Base-by-base conservation (phyloP, 257 asterid species). In the Cinchona pubescens region DNA sequence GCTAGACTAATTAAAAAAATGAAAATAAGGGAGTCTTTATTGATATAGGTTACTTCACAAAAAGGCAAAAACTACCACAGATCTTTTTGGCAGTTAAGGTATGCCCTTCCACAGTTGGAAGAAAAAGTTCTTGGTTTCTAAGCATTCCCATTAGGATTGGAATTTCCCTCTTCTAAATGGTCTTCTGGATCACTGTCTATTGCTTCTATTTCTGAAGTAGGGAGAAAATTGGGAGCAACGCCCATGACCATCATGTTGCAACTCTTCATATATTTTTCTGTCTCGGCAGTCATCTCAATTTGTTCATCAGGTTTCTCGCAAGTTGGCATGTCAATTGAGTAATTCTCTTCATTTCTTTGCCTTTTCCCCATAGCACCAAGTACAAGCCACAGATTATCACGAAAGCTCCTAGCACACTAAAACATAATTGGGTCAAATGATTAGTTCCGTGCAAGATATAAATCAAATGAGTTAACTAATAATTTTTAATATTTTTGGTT, bases 291-390 rank as follows among this genome's bases (percentile, higher is more conserved):
- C 32, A 53, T 29, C 29, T 67, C 69, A 43, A 21, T 21, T 13
- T 25, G 78, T 4, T 49, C 27, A 48, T 59, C 46, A 13, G 40
- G 0, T 66, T 71, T 59, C 1, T 70, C 48, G 3, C 15, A 49
- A 34, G 60, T 40, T 19, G 87, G 88, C 25, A 79, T n/a, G n/a
- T 75, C 19, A 86, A 74, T 42, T 82, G 86, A 18, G 11, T 14
- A 0, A 82, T 55, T 70, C 76, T 82, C 74, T 88, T 85, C 77
- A 84, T 73, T 72, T 92, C 96, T 79, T 81, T 82, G 66, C 83
- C 79, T 60, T 90, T 87, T 0, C 93, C 97, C 96, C 92, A 92
- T 5, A 92, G 77, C 53, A 92, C 97, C 1, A 77, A 11, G 63
- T 92, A 92, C 34, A 90, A 42, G 15, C 95, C 96, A 7, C 67